These are phyloP conservation scores for Tetracladium setigerum DNA, from an alignment of 495 filamentous ascomycete genomes.

Conservation along the genomic window DNA sequence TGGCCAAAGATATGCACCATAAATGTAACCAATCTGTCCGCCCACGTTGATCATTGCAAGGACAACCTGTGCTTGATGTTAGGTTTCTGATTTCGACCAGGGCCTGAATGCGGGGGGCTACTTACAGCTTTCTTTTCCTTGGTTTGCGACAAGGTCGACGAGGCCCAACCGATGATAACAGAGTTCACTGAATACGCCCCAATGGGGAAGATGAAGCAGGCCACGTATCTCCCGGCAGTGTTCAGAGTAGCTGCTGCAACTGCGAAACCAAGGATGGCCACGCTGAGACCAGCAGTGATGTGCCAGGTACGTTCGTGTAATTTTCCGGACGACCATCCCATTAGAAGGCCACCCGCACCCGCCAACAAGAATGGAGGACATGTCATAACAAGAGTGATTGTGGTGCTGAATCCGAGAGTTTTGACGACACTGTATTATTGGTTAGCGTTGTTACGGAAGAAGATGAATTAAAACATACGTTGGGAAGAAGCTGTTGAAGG, in stretches of 20 bases:
- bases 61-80: conserved; percentile 15
- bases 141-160: conserved; percentile 31
- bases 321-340: conserved; percentile 13
- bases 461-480: conserved; percentile 12
- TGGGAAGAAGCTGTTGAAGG: conserved; percentile 23
- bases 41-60: conserved; percentile 38
- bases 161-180: conserved; percentile 35
- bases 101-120: not conserved
- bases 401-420: conserved; percentile 23
- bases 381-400: conserved; percentile 29
- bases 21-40: conserved; percentile 35
- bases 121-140: conserved; percentile 33
- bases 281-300: conserved; percentile 11
- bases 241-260: conserved; percentile 27
- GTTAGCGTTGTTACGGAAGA: not conserved
- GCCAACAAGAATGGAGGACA: conserved; percentile 14
- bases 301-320: conserved; percentile 4
- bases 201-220: conserved; percentile 37
- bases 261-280: conserved; percentile 10
- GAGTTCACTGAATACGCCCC: conserved; percentile 36
- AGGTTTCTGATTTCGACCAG: too few species aligned
- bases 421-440: conserved; percentile 22
- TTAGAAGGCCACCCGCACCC: conserved; percentile 13
- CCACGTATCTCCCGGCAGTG: conserved; percentile 39
- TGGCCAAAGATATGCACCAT: conserved; percentile 39